Percentiles rank a stretch among this genome's conserved stretches.
Evolutionary conservation across 2,329 filamentous ascomycete genomes (phyloP).

Genomic region (Hypoxylon sp.): DNA sequence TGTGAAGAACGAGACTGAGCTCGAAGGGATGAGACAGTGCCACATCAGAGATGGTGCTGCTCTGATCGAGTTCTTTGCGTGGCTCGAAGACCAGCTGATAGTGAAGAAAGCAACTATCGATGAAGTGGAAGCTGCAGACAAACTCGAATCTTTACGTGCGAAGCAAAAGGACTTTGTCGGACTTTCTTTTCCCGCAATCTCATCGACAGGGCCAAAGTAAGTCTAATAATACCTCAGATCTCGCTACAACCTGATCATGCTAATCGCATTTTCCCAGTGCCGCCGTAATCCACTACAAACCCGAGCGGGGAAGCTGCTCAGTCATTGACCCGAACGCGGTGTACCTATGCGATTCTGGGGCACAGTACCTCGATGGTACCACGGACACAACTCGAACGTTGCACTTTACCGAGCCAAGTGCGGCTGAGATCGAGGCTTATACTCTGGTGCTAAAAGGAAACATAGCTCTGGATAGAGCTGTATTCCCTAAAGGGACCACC

Average conservation of each 20-base stretch:
- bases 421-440: slow-evolving; percentile 88
- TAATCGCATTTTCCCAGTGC: slow-evolving; percentile 69
- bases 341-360: slow-evolving; percentile 97
- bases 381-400: slow-evolving; percentile 95
- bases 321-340: slow-evolving; percentile 86
- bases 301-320: slow-evolving; percentile 85
- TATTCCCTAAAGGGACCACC: slow-evolving; percentile 95
- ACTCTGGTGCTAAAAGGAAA: slow-evolving; percentile 96
- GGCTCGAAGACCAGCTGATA: slow-evolving; percentile 91
- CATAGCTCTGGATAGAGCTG: slow-evolving; percentile 85
- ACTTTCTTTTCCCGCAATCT: slow-evolving; percentile 95
- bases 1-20: slow-evolving; percentile 90
- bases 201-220: slow-evolving; percentile 85
- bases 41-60: slow-evolving; percentile 95
- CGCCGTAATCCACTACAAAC: slow-evolving; percentile 95
- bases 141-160: slow-evolving; percentile 82
- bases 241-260: slow-evolving; percentile 10
- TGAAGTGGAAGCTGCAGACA: slow-evolving; percentile 92
- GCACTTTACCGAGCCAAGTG: slow-evolving; percentile 88
- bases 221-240: slow-evolving; percentile 47
- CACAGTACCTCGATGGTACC: slow-evolving; percentile 95
- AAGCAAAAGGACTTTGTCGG: slow-evolving; percentile 84
- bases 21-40: slow-evolving; percentile 93
- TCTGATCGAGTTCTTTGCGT: slow-evolving; percentile 92
- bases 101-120: slow-evolving; percentile 81